Evolutionary conservation across 768 basidiomycete species (phyloP), one percentile per base, ranked within the genome.

Genomic region (Mycena epipterygia): DNA sequence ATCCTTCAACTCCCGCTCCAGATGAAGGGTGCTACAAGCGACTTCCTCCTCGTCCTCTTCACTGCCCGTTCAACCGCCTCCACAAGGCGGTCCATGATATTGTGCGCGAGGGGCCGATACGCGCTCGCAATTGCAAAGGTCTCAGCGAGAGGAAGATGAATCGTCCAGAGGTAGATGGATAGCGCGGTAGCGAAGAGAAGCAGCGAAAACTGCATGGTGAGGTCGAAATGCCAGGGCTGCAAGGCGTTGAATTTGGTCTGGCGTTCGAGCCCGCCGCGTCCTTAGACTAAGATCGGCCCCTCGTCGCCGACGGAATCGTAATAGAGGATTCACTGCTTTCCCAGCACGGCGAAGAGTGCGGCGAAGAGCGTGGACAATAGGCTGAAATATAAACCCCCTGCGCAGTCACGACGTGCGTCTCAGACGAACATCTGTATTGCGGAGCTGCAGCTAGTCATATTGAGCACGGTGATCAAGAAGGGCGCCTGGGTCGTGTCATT

Each of bases 311-410:
- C n/a, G n/a, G n/a, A n/a, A n/a, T n/a, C n/a, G n/a, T n/a, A n/a
- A n/a, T n/a, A n/a, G n/a, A n/a, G n/a, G n/a, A n/a, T n/a, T n/a
- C n/a, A n/a, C n/a, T n/a, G n/a, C n/a, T n/a, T n/a, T n/a, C n/a
- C n/a, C n/a, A n/a, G n/a, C n/a, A n/a, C n/a, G n/a, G n/a, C n/a
- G n/a, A n/a, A n/a, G n/a, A n/a, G n/a, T n/a, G n/a, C n/a, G n/a
- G n/a, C n/a, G n/a, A n/a, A n/a, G n/a, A n/a, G n/a, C n/a, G n/a
- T n/a, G n/a, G n/a, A n/a, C 9, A 52, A 51, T 27, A 63, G 49
- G 17, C 61, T 63, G 48, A 52, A 37, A 51, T 63, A 63, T 37
- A 63, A 23, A 63, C 33, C n/a, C 62, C 41, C 21, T 64, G 62
- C 7, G 52, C 62, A 12, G 53, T 29, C 21, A 64, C 51, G 14